phyloP scores from a whole-genome alignment of 257 asterid genomes.

The Solanum piurae region DNA sequence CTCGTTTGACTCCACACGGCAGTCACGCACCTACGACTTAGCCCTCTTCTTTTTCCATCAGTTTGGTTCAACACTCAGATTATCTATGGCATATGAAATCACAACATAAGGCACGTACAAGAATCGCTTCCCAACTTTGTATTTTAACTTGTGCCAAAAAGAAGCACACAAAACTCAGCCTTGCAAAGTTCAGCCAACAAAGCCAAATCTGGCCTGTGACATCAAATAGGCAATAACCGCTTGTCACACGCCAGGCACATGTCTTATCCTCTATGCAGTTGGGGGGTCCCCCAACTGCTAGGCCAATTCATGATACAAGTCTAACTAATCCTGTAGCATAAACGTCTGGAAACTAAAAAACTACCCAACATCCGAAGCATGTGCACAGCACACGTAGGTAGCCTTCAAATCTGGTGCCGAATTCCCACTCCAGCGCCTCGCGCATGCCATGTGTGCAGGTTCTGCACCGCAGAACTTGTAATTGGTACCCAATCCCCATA shows the following conservation, averaged over 20 bases:
- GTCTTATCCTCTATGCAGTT: not conserved
- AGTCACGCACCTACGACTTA: not conserved
- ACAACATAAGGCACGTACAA: not conserved
- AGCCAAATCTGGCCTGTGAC: not conserved
- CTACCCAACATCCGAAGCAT: not conserved
- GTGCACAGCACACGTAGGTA: not conserved
- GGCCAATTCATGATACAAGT: not conserved
- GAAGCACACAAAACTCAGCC: not conserved
- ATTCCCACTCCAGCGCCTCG: not conserved
- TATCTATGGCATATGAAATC: not conserved
- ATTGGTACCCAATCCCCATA: not conserved
- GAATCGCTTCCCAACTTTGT: not conserved
- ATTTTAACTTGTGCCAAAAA: not conserved
- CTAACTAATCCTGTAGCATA: not conserved
- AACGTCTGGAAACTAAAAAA: not conserved
- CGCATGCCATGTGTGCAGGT: not conserved
- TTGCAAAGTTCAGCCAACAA: not conserved
- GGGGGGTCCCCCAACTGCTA: not conserved
- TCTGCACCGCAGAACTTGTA: not conserved
- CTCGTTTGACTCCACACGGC: not conserved
- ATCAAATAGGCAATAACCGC: not conserved
- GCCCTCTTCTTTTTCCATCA: not conserved
- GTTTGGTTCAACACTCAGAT: not conserved
- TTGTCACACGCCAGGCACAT: not conserved
- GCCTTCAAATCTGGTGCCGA: not conserved